These are phyloP conservation scores for Neofusicoccum parvum DNA, from an alignment of 2,329 filamentous ascomycete species.

Conservation along the genomic window DNA sequence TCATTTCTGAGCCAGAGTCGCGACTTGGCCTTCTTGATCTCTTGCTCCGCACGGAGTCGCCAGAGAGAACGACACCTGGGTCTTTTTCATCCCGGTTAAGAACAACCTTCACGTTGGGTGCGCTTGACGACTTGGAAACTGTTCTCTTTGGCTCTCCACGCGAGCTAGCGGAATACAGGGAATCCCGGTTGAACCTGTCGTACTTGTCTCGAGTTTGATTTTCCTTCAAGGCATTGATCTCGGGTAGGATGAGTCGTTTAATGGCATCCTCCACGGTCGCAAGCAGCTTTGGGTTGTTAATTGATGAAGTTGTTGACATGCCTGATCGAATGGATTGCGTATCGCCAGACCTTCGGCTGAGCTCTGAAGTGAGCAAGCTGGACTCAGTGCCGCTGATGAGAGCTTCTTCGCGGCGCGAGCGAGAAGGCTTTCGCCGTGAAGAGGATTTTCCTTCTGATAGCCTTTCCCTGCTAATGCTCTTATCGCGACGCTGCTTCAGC, in stretches of 20 bases:
- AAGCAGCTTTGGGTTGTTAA: slow-evolving; percentile 88
- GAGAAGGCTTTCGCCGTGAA: slow-evolving; percentile 26
- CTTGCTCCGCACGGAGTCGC: slow-evolving; percentile 53
- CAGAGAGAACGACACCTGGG: slow-evolving; percentile 59
- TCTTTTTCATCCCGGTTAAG: slow-evolving; percentile 61
- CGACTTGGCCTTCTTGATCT: slow-evolving; percentile 59
- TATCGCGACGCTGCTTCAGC: slow-evolving; percentile 23
- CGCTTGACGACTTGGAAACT: slow-evolving; percentile 63
- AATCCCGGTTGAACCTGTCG: slow-evolving; percentile 63
- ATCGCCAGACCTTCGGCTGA: slow-evolving; percentile 59
- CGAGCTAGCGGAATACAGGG: slow-evolving; percentile 58
- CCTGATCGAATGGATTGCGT: slow-evolving; percentile 63
- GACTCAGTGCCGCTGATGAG: slow-evolving; percentile 58
- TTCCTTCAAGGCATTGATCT: slow-evolving; percentile 87
- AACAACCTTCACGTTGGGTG: slow-evolving; percentile 64
- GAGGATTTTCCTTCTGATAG: slow-evolving; percentile 34
- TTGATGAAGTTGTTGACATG: slow-evolving; percentile 62
- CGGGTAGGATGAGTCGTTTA: slow-evolving; percentile 83
- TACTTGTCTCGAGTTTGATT: slow-evolving; percentile 75
- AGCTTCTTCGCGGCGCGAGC: slow-evolving; percentile 17
- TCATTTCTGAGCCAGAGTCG: slow-evolving; percentile 51
- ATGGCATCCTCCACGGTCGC: slow-evolving; percentile 95
- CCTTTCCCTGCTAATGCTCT: slow-evolving; percentile 35
- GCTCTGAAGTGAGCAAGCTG: slow-evolving; percentile 59
- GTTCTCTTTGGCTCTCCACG: slow-evolving; percentile 49